Percentiles rank a stretch among this genome's conserved stretches.
Evolutionary conservation across 1,139 yeast species (phyloP).

Genomic region (Sugiyamaella pinicola): DNA sequence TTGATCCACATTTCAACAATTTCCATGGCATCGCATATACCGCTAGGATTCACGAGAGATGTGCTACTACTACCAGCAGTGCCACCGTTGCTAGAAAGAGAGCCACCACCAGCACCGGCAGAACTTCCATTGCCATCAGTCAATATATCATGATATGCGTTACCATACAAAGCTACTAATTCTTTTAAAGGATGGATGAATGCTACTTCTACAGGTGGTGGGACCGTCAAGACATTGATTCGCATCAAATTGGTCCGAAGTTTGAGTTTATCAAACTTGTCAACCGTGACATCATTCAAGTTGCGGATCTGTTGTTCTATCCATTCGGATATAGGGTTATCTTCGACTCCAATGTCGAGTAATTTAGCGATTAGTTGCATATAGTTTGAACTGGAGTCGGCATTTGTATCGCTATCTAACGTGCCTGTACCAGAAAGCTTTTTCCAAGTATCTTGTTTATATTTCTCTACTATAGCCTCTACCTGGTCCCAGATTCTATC

Average conservation of each 20-base stretch:
- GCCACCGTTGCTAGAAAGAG: not conserved
- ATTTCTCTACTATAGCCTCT: conserved; percentile 62
- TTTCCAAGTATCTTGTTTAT: conserved; percentile 64
- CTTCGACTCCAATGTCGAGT: conserved; percentile 59
- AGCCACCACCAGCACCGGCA: too few relatives aligned
- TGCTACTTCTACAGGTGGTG: conserved; percentile 33
- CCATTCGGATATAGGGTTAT: conserved; percentile 69
- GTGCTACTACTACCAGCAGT: not conserved
- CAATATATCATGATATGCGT: conserved; percentile 11
- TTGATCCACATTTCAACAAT: conserved; percentile 58
- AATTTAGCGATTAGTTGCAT: conserved; percentile 59
- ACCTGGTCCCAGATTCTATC: conserved; percentile 69
- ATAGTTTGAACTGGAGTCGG: conserved; percentile 48
- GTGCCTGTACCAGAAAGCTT: conserved; percentile 49
- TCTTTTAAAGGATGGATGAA: conserved; percentile 31
- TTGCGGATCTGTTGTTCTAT: conserved; percentile 51
- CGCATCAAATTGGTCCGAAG: conserved; percentile 41
- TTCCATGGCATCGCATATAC: conserved; percentile 49
- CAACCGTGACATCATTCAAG: conserved; percentile 44
- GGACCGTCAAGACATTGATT: conserved; percentile 37
- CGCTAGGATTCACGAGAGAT: conserved; percentile 12
- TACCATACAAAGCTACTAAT: conserved; percentile 17
- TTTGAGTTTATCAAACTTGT: conserved; percentile 44
- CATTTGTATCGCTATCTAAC: not conserved
- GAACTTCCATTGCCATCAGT: conserved; percentile 15